Evolutionary conservation across 495 filamentous ascomycete species (phyloP).

Genomic region (Aspergillus cavernicola): DNA sequence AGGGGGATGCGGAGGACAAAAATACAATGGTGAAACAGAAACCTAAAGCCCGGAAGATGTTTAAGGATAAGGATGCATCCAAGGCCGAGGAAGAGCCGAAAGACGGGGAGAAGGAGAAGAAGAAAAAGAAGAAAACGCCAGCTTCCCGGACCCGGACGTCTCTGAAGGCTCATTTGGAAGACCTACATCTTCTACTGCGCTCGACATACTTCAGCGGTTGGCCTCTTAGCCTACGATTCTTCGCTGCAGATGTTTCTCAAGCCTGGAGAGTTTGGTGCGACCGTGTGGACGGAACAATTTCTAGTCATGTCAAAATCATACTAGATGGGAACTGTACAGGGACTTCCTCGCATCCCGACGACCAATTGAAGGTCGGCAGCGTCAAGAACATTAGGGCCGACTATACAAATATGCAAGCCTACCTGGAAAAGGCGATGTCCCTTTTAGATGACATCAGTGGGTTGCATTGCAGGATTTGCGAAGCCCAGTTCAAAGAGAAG

Average conservation of each 20-base stretch:
- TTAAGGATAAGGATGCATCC: background rate
- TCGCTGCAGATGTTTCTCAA: constrained; percentile 61
- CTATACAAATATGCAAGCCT: constrained; percentile 60
- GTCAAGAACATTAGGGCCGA: constrained; percentile 60
- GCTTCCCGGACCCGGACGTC: constrained; percentile 51
- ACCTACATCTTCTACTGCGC: constrained; percentile 74
- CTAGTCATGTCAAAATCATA: constrained; percentile 48
- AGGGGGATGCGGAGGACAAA: constrained; percentile 46
- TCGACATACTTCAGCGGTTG: constrained; percentile 72
- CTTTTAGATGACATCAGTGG: constrained; percentile 58
- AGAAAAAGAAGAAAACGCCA: constrained; percentile 8
- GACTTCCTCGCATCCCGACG: background rate
- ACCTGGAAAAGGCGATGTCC: constrained; percentile 67
- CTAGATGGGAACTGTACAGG: constrained; percentile 46
- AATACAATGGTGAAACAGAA: background rate
- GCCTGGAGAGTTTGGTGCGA: constrained; percentile 63
- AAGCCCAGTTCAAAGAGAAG: constrained; percentile 38
- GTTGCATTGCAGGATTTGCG: constrained; percentile 63
- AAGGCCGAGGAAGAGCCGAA: background rate
- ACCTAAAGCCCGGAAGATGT: background rate
- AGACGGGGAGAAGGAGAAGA: background rate
- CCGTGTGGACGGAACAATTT: constrained; percentile 43
- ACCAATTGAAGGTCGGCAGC: constrained; percentile 17
- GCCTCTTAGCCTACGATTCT: constrained; percentile 84
- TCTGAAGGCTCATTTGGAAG: constrained; percentile 61